These are phyloP conservation scores for Sorghum bicolor DNA, from an alignment of 176 grass and related monocot species.

Conservation along the genomic window Sorghum_bicolor_NCBIv3 NC_012872.2:67322501-67323000, in stretches of 20 bases:
- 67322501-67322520: background rate
- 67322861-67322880: conserved; percentile 65
- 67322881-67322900: background rate
- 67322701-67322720: conserved; percentile 82
- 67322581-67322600: conserved; percentile 16
- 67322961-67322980: background rate
- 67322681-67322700: conserved; percentile 60
- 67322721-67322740: conserved; percentile 91
- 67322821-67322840: conserved; percentile 67
- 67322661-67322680: conserved; percentile 77
- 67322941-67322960: background rate
- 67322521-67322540: background rate
- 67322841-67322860: conserved; percentile 80
- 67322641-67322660: conserved; percentile 73
- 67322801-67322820: conserved; percentile 47
- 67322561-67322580: background rate
- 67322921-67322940: background rate
- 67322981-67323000: background rate
- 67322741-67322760: conserved; percentile 77
- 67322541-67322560: background rate
- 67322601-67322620: conserved; percentile 80
- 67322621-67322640: conserved; percentile 95
- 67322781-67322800: conserved; percentile 67
- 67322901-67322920: background rate
- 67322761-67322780: conserved; percentile 78